Evolutionary conservation across 371 early-diverging fungal genomes (phyloP).

Genomic region (Mortierella sp.): DNA sequence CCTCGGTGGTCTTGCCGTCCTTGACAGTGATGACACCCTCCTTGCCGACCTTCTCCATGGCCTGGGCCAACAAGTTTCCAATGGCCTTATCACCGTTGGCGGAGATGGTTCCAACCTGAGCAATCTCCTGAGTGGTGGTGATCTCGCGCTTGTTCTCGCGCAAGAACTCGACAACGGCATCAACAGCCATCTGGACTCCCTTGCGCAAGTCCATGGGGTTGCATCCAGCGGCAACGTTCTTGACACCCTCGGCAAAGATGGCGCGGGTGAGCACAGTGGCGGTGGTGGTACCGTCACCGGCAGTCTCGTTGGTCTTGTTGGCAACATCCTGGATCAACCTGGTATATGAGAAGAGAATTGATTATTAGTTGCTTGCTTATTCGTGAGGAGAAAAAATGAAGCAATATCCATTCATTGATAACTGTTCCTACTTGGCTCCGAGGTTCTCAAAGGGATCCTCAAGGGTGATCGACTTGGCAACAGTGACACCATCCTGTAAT

Average conservation of each 20-base stretch:
- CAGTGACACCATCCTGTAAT: conserved; percentile 95
- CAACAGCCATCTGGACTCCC: conserved; percentile 96
- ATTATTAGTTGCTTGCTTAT: neutral
- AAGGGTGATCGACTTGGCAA: conserved; percentile 96
- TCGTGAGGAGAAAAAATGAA: neutral
- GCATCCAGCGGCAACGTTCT: conserved; percentile 98
- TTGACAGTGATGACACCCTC: conserved; percentile 99
- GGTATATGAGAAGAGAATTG: conserved; percentile 1
- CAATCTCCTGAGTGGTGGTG: conserved; percentile 95
- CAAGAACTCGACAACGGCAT: conserved; percentile 90
- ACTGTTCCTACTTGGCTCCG: conserved; percentile 83
- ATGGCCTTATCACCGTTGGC: conserved; percentile 98
- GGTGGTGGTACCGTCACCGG: conserved; percentile 99
- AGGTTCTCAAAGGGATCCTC: conserved; percentile 98
- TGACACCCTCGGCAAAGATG: conserved; percentile 98
- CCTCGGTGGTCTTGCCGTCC: conserved; percentile 98
- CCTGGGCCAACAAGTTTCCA: conserved; percentile 95
- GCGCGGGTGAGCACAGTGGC: conserved; percentile 98
- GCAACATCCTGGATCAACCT: conserved; percentile 99
- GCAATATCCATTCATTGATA: neutral
- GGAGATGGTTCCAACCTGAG: conserved; percentile 98
- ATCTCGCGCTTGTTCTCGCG: conserved; percentile 90
- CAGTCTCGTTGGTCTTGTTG: conserved; percentile 98
- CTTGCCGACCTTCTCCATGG: conserved; percentile 99
- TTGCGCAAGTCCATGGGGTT: conserved; percentile 98